These are phyloP conservation scores for Triticum dicoccoides DNA, from an alignment of 176 grass and related monocot species.

Conservation along the genomic window DNA sequence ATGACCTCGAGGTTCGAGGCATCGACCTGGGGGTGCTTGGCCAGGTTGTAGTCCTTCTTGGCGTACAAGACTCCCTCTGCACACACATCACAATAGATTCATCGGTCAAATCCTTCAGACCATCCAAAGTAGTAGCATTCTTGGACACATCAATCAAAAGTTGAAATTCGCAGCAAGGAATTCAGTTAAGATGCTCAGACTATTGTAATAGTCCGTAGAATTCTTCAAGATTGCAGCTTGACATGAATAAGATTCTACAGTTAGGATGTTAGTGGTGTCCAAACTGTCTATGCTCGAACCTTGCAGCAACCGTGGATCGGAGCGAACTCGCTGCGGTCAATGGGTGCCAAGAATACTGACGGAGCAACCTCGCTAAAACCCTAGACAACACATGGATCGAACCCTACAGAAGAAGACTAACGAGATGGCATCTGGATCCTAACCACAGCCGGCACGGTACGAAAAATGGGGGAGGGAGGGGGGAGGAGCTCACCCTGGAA, in stretches of 20 bases:
- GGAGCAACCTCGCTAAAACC: not conserved
- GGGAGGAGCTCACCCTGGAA: constrained; percentile 46
- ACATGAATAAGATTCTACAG: too few species aligned
- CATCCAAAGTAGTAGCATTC: not conserved
- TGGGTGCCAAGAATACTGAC: too few species aligned
- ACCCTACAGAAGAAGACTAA: too few species aligned
- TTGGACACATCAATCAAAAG: not conserved
- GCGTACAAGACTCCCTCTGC: constrained; percentile 89
- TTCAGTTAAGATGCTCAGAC: too few species aligned
- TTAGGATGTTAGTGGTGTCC: not conserved
- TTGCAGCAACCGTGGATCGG: not conserved
- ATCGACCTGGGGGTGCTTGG: constrained; percentile 82
- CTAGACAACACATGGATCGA: not conserved
- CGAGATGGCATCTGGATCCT: not conserved
- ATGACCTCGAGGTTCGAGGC: constrained; percentile 84
- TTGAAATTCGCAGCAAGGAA: not conserved
- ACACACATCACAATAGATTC: not conserved
- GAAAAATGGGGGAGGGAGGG: not conserved
- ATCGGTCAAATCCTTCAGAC: not conserved
- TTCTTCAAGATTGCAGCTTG: too few species aligned
- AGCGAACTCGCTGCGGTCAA: too few species aligned
- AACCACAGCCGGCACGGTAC: too few species aligned
- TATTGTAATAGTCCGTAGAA: too few species aligned
- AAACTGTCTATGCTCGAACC: not conserved
- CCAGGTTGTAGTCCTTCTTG: constrained; percentile 93